phyloP scores from a whole-genome alignment of 139 green algal genomes.

The Chlorella sp. region DNA sequence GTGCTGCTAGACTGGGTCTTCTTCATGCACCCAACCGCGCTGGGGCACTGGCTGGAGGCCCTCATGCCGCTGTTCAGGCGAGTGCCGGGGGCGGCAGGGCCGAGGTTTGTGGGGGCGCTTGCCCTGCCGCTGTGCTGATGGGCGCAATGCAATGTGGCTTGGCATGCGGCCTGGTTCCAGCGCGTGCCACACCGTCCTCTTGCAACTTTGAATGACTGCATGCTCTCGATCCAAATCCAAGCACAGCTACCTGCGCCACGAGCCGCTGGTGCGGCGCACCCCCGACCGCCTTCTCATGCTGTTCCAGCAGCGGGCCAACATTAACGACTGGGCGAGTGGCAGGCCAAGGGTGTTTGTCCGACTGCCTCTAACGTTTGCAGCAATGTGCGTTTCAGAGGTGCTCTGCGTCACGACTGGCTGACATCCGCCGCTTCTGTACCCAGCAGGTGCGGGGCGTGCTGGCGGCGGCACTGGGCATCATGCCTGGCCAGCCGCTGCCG shows the following conservation, averaged over 20 bases:
- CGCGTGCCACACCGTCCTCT: no score
- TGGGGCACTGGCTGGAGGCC: slow-evolving; percentile 25
- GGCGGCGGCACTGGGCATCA: slow-evolving; percentile 8
- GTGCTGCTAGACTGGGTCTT: slow-evolving; percentile 6
- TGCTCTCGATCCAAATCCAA: no score
- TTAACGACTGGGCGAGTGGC: neutral
- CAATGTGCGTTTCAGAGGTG: no score
- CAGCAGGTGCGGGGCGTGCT: neutral
- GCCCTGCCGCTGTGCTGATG: no score
- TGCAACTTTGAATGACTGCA: no score
- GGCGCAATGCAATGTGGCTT: no score
- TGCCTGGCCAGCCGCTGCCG: slow-evolving; percentile 7
- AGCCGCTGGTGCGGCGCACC: neutral
- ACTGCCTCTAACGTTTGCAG: no score
- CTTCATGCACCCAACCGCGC: slow-evolving; percentile 24
- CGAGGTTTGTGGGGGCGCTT: no score
- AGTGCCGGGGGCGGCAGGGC: neutral
- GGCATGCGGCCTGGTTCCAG: no score
- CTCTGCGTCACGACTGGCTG: no score
- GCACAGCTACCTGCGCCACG: neutral
- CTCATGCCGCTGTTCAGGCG: slow-evolving; percentile 11
- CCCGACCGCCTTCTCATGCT: slow-evolving; percentile 16
- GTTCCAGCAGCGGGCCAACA: slow-evolving; percentile 16
- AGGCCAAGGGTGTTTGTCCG: no score
- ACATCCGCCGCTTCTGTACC: neutral